These are phyloP conservation scores for Mercurialis annua DNA, from an alignment of 345 rosid genomes.

Conservation along the genomic window DNA sequence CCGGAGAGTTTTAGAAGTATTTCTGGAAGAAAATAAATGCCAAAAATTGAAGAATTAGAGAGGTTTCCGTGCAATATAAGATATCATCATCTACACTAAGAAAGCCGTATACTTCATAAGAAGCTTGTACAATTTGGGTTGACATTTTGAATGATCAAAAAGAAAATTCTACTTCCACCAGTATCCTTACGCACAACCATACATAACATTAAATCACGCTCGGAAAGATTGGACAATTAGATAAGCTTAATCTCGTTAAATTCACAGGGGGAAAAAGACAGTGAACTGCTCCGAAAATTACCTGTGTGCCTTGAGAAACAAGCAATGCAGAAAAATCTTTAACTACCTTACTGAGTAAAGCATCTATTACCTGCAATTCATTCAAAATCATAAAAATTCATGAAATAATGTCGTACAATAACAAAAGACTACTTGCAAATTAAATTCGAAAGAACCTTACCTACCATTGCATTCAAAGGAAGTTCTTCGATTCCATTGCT, in stretches of 20 bases:
- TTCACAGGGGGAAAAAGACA: not conserved
- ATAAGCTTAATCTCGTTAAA: not conserved
- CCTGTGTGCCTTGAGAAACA: slow-evolving; percentile 93
- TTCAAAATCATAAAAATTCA: slow-evolving; percentile 10
- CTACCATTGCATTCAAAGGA: slow-evolving; percentile 96
- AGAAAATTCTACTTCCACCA: no score
- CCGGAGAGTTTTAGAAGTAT: no score
- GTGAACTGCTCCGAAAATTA: slow-evolving; percentile 12
- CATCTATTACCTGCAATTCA: slow-evolving; percentile 63
- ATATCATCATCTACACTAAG: no score
- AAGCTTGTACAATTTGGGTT: no score
- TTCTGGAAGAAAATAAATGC: no score
- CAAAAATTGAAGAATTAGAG: no score
- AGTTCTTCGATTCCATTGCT: slow-evolving; percentile 52
- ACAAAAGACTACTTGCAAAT: not conserved
- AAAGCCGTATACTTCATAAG: no score
- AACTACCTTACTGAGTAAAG: slow-evolving; percentile 74
- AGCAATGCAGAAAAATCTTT: slow-evolving; percentile 81
- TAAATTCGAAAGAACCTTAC: slow-evolving; percentile 42
- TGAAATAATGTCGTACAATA: not conserved
- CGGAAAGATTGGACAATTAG: not conserved
- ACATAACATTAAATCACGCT: no score
- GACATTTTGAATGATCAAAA: no score
- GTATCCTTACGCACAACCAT: no score
- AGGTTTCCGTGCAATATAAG: no score